phyloP scores from a whole-genome alignment of 108 stramenopile genomes.

The Ochromonas danica region DNA sequence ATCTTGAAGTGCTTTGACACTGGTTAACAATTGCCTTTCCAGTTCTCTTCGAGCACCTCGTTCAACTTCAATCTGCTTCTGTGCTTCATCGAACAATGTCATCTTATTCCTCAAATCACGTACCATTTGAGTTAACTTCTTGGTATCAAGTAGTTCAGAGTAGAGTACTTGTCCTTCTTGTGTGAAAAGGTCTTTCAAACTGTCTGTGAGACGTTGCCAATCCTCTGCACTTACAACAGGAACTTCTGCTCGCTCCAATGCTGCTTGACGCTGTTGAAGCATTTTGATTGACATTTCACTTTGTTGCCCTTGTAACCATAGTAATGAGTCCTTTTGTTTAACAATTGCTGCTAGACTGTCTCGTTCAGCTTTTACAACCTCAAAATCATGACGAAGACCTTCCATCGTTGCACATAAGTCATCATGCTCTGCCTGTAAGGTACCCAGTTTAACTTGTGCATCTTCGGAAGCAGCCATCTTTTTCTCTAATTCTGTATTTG shows the following conservation, averaged over 20 bases:
- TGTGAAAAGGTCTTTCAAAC: slow-evolving; percentile 11
- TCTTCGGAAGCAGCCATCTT: too few relatives aligned
- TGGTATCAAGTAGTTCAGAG: slow-evolving; percentile 1
- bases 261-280: slow-evolving; percentile 20
- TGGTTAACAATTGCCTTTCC: background rate
- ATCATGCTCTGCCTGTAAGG: background rate
- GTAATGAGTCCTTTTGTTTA: slow-evolving; percentile 18
- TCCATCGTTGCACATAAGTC: slow-evolving; percentile 1
- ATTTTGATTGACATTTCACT: slow-evolving; percentile 4
- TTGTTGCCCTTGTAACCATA: slow-evolving; percentile 19
- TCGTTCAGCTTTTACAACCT: background rate
- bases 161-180: slow-evolving; percentile 18
- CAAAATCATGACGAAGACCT: background rate
- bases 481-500: background rate
- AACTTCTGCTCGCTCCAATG: background rate
- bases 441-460: too few relatives aligned
- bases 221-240: background rate
- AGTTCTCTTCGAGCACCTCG: background rate
- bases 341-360: background rate
- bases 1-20: background rate
- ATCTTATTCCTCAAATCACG: slow-evolving; percentile 4
- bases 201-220: background rate
- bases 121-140: background rate
- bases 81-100: background rate
- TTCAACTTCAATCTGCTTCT: background rate